A percentile compares a stretch with the other conserved stretches of the same genome.
Conservation (phyloP, 441 rosid genomes). For the Populus hybrid region DNA sequence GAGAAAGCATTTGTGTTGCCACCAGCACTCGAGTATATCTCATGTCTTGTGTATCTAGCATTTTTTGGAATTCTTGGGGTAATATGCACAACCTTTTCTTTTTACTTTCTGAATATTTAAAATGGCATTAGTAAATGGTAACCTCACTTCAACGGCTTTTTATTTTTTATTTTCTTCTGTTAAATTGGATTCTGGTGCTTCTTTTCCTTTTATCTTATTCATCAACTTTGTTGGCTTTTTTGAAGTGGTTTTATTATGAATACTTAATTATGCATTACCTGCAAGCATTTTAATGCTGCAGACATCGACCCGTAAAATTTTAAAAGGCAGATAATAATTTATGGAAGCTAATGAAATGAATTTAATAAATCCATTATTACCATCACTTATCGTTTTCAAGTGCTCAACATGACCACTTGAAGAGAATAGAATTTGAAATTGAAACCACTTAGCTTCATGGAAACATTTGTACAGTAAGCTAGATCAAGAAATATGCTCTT, state of each 20-base stretch:
- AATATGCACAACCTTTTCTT: slow-evolving; percentile 14
- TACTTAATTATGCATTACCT: neutral
- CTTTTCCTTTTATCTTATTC: neutral
- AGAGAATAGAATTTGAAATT: neutral
- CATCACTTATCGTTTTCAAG: neutral
- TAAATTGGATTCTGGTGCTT: neutral
- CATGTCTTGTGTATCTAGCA: slow-evolving; percentile 66
- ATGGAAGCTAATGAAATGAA: neutral
- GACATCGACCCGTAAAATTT: no score
- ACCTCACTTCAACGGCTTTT: neutral
- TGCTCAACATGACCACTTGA: no score
- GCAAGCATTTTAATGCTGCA: neutral
- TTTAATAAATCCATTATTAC: neutral
- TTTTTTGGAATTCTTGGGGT: slow-evolving; percentile 93
- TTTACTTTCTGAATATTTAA: slow-evolving; percentile 1
- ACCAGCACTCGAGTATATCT: slow-evolving; percentile 48
- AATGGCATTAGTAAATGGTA: neutral
- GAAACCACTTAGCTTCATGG: neutral
- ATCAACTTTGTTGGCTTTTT: neutral
- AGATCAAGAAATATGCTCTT: neutral
- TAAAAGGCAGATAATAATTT: neutral
- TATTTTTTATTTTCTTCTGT: neutral
- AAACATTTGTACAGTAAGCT: neutral
- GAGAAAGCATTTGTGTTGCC: slow-evolving; percentile 32
- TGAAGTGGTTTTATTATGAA: neutral